phyloP scores from a whole-genome alignment of 768 basidiomycete genomes.

The Boletus pseudo-olivaceus region DNA sequence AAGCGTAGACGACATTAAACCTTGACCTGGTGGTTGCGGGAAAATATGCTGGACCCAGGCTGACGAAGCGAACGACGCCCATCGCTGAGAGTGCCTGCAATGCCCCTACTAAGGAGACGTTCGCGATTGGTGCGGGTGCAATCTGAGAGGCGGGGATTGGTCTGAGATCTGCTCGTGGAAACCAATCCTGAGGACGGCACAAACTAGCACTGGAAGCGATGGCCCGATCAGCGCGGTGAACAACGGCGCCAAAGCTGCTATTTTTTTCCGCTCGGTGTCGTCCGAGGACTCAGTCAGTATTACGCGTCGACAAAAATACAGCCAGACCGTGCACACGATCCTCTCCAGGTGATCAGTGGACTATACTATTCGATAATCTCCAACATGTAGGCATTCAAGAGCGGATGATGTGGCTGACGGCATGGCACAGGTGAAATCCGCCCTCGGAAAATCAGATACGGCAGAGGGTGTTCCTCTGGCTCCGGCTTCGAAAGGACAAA shows the following conservation, averaged over 20 bases:
- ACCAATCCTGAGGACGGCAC: not conserved
- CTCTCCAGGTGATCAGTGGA: not conserved
- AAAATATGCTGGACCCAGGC: not conserved
- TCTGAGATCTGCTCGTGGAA: too few species aligned
- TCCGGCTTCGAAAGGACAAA: conserved; percentile 14
- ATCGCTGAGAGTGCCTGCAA: not conserved
- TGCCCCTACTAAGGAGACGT: not conserved
- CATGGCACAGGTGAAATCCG: conserved; percentile 1
- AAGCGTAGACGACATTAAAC: not conserved
- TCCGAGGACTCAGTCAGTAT: not conserved
- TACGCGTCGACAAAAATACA: not conserved
- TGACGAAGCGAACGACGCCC: not conserved
- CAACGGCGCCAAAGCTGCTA: not conserved
- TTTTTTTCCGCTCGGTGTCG: not conserved
- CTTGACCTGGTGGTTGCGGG: not conserved
- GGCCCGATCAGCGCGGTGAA: conserved; percentile 1
- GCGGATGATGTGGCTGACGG: conserved; percentile 6
- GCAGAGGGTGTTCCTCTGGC: conserved; percentile 2
- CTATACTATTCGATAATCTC: not conserved
- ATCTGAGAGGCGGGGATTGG: not conserved
- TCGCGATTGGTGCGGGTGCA: not conserved
- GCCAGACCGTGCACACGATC: not conserved
- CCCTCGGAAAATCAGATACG: conserved; percentile 8
- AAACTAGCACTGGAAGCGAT: not conserved
- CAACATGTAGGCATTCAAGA: not conserved